Base-by-base conservation (phyloP, 768 basidiomycete species). In the Leccinellum albellum region DNA sequence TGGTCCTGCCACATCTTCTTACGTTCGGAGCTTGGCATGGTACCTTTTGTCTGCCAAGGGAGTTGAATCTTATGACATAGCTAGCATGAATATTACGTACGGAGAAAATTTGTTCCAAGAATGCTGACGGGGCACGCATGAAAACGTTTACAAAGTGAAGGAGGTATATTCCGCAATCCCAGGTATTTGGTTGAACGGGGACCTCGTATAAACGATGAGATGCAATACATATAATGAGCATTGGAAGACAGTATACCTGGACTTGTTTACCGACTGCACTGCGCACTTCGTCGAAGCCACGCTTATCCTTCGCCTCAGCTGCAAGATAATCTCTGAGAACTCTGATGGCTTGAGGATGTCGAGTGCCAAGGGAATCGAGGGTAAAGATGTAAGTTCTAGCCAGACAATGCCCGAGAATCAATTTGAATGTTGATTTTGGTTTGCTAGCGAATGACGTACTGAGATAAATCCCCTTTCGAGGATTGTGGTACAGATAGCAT, bases 101-200 rank as follows among this genome's bases (percentile, higher is more conserved):
- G 29, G 64, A 70, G 44, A 77, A 66, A 48, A 91, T 86, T 31
- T 79, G 71, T 9, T 76, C 61, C 52, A 78, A 75, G 56, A 86
- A 82, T 17, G 73, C 66, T 0, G 70, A 65, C 0, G 92, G 88
- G 53, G 88, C 73, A 8, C 67, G 73, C 71, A 97, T 82, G 66
- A 98, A 91, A 0, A 82, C 83, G 63, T 85, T 77, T 8, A 87
- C 89, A 51, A 92, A 92, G 66, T 98, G 94, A 12, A 98, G 76
- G 13, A 98, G 78, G 70, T 91, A 99, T 28, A 97, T 69, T 6
- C 97, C 97, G 63, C 97, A 99, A 70, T 98, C 95, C 66, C 87
- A 91, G 61, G 78, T 91, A 67, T 98, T 98, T 15, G 85, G 84
- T 67, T 99, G 97, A 23, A 77, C 75, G 4, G 96, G 96, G 4